A percentile compares a stretch with the other conserved stretches of the same genome.
Evolutionary conservation across 257 asterid genomes (phyloP).

Genomic region (Salvia miltiorrhiza): DNA sequence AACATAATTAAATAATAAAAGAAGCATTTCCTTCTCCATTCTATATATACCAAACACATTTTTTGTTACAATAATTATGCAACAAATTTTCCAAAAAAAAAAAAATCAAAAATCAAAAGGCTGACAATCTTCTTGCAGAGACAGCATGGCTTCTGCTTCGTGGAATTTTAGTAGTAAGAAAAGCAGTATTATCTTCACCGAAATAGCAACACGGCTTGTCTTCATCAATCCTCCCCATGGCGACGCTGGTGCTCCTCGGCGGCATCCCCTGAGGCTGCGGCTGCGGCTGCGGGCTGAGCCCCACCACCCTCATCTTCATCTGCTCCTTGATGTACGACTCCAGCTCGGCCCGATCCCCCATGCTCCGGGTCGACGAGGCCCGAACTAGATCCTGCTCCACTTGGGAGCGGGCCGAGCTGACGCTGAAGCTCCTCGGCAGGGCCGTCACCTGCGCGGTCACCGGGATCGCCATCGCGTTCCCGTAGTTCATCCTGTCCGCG

Average conservation of each 20-base stretch:
- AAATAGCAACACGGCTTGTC: conserved; percentile 46
- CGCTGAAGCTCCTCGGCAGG: conserved; percentile 55
- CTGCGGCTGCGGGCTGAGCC: neutral
- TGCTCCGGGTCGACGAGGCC: conserved; percentile 46
- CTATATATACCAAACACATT: neutral
- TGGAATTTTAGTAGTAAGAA: conserved; percentile 24
- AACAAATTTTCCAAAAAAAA: neutral
- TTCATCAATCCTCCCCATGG: conserved; percentile 81
- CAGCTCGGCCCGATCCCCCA: conserved; percentile 21
- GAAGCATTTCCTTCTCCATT: neutral
- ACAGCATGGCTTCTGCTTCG: conserved; percentile 70
- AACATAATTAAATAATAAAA: neutral
- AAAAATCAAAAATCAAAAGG: neutral
- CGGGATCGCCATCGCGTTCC: conserved; percentile 19
- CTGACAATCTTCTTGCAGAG: conserved; percentile 16
- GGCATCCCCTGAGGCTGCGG: conserved; percentile 26
- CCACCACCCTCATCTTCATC: neutral
- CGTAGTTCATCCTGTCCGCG: conserved; percentile 26
- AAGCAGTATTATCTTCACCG: conserved; percentile 25
- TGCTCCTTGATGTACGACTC: conserved; percentile 28
- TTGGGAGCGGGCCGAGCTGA: conserved; percentile 29
- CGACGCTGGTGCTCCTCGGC: conserved; percentile 68
- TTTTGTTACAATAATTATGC: neutral
- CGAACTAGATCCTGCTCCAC: conserved; percentile 52
- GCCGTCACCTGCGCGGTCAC: conserved; percentile 22